phyloP scores from a whole-genome alignment of 192 early-diverging fungal species.

The Gamsiella multidivaricata region DNA sequence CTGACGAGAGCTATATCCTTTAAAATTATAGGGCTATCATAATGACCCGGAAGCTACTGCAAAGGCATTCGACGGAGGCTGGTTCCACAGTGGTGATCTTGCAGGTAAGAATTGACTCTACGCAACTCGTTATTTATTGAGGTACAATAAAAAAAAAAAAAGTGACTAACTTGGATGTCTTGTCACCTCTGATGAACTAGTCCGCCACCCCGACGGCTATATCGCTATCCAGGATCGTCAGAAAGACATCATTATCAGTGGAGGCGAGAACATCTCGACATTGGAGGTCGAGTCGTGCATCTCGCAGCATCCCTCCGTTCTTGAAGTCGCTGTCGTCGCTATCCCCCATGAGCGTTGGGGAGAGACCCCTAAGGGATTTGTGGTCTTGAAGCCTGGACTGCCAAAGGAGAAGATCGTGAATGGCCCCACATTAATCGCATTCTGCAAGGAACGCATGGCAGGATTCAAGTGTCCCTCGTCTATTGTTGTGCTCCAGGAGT shows the following conservation, averaged over 20 bases:
- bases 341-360: slow-evolving; percentile 69
- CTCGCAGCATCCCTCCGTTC: slow-evolving; percentile 57
- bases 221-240: slow-evolving; percentile 67
- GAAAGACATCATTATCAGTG: slow-evolving; percentile 74
- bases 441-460: slow-evolving; percentile 58
- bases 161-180: no score
- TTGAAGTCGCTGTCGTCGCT: slow-evolving; percentile 69
- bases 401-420: slow-evolving; percentile 27
- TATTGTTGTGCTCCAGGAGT: slow-evolving; percentile 56
- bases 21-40: slow-evolving; percentile 27
- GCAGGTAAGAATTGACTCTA: slow-evolving; percentile 30
- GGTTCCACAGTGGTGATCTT: slow-evolving; percentile 71
- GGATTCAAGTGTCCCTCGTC: slow-evolving; percentile 65
- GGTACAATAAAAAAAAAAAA: neutral
- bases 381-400: slow-evolving; percentile 58
- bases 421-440: slow-evolving; percentile 36
- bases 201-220: slow-evolving; percentile 68
- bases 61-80: slow-evolving; percentile 64
- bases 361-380: slow-evolving; percentile 67
- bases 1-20: no score
- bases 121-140: neutral
- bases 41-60: slow-evolving; percentile 66
- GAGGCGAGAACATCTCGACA: slow-evolving; percentile 70
- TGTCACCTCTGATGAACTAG: no score
- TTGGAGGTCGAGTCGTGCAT: slow-evolving; percentile 67